Evolutionary conservation across 495 filamentous ascomycete species (phyloP), one percentile per base, ranked within the genome.

Genomic region (Physcia stellaris): DNA sequence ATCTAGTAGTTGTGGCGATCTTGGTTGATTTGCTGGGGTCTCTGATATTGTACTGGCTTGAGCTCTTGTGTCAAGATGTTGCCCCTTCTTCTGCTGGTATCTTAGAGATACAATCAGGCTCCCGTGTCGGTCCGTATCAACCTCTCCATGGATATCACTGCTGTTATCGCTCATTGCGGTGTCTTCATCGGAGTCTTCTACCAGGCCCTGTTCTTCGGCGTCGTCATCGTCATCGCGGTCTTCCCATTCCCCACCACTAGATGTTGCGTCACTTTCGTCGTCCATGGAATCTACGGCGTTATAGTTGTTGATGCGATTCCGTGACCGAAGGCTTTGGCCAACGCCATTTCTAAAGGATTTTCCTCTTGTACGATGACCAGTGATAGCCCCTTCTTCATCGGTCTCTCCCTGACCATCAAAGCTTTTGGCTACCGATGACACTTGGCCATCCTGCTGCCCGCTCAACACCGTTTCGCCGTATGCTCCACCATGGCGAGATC

Each of bases 151-250:
- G 20, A 54, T 63, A 20, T 45, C 44, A 13, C 24, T 41, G 4
- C 28, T 44, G 9, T 59, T 55, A 12, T 53, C 59, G 32, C 46
- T 54, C 37, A 43, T 40, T 2, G 55, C 50, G 18, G 44, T 41
- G 17, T 60, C 58, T 15, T 75, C 64, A 2, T 66, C 71, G 15
- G 74, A 61, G 24, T 69, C 62, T 18, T 75, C 64, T 35, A 73
- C 67, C 17, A 58, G 66, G 54, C 61, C 57, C 4, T 62, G 64
- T 24, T 73, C 74, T 31, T 75, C 75, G 21, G 70, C 69, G n/a
- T 80, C 77, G 4, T 79, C 73, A 18, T 76, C 77, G 41, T 85
- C 78, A 27, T 80, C 77, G n/a, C 74, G 80, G 19, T 74, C 79
- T 47, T 72, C 56, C 72, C 72, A 80, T 32, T 77, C 73, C 39